A percentile compares a stretch with the other conserved stretches of the same genome.
Evolutionary conservation across 2,329 filamentous ascomycete genomes (phyloP).

Genomic region (Phaeosphaeriaceae sp.): DNA sequence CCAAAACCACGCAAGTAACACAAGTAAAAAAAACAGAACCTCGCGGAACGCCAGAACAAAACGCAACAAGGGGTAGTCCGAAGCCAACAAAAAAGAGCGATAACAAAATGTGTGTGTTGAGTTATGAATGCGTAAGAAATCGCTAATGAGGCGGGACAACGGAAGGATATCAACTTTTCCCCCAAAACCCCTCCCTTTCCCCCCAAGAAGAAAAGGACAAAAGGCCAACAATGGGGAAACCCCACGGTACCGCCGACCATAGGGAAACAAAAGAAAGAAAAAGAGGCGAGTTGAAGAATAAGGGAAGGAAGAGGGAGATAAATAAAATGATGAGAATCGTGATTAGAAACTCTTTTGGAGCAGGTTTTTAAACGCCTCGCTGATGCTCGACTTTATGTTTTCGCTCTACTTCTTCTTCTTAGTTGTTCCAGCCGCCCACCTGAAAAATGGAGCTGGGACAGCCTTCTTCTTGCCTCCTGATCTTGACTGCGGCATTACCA

Average conservation of each 20-base stretch:
- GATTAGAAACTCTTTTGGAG: neutral
- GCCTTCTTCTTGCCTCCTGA: slow-evolving; percentile 13
- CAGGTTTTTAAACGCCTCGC: neutral
- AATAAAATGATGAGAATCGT: neutral
- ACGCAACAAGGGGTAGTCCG: neutral
- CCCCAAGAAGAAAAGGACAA: too few species aligned
- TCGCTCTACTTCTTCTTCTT: slow-evolving; percentile 14
- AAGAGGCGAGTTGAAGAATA: too few species aligned
- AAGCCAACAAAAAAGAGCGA: neutral
- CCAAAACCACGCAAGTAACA: too few species aligned
- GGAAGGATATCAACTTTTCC: neutral
- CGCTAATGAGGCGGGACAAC: neutral
- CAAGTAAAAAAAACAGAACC: neutral
- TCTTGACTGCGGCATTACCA: slow-evolving; percentile 9
- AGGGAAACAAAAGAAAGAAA: too few species aligned
- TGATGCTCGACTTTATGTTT: neutral
- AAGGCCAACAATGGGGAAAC: too few species aligned
- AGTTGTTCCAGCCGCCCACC: slow-evolving; percentile 29
- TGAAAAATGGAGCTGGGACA: slow-evolving; percentile 22
- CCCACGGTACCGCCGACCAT: too few species aligned
- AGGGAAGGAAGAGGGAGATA: neutral
- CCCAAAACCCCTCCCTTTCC: too few species aligned
- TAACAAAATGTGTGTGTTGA: too few species aligned
- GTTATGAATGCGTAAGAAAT: neutral
- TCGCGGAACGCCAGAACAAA: neutral